Evolutionary conservation across 164 flowering plant species (phyloP).

Genomic region (Dillenia suffruticosa): DNA sequence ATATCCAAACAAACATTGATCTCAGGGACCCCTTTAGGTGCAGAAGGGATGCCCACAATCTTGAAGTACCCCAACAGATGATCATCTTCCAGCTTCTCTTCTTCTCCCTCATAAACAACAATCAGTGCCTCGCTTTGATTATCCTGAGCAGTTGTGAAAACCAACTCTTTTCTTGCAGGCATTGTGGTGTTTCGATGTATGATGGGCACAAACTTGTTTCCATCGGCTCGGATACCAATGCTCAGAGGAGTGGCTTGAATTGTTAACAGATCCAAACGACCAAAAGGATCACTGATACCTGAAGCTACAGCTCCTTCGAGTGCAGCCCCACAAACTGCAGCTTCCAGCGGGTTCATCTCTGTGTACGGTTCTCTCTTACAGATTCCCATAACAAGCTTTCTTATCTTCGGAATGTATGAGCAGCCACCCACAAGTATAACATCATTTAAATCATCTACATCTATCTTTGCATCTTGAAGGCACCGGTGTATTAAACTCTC

Average conservation of each 20-base stretch:
- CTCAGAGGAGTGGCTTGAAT: conserved; percentile 77
- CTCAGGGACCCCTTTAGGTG: conserved; percentile 72
- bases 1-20: conserved; percentile 87
- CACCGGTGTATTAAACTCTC: conserved; percentile 53
- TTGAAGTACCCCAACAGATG: conserved; percentile 84
- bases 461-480: conserved; percentile 64
- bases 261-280: conserved; percentile 71
- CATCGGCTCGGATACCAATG: conserved; percentile 66
- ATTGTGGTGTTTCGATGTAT: conserved; percentile 60
- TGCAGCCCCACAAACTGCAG: conserved; percentile 88
- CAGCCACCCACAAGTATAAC: conserved; percentile 91
- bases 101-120: conserved; percentile 83
- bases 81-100: conserved; percentile 42
- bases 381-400: conserved; percentile 36
- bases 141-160: conserved; percentile 71
- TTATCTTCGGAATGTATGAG: conserved; percentile 70
- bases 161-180: conserved; percentile 68
- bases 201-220: conserved; percentile 53
- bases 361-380: conserved; percentile 47
- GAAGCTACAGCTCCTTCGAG: conserved; percentile 93
- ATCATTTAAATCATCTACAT: conserved; percentile 51
- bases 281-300: conserved; percentile 71
- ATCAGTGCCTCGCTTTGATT: conserved; percentile 75
- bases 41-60: conserved; percentile 68
- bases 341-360: conserved; percentile 68